Conservation (phyloP, 306 rosid species). For the Prunus salicina region DNA sequence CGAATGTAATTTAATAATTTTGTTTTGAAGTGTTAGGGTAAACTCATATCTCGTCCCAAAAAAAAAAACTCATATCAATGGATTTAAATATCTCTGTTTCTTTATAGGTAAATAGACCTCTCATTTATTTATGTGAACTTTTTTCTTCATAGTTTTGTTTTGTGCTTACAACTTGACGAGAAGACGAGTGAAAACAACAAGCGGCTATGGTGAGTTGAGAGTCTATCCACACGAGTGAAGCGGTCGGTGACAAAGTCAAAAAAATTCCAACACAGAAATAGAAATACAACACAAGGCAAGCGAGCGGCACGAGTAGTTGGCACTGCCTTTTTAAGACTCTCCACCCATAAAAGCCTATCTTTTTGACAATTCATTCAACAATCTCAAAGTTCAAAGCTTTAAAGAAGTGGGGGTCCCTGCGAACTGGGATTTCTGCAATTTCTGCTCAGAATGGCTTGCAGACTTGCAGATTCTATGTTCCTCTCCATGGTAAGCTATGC, state of each 20-base stretch:
- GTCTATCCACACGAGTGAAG: neutral
- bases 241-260: neutral
- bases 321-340: neutral
- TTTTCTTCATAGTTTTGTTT: neutral
- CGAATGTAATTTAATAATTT: no score
- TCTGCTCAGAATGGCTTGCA: constrained; percentile 62
- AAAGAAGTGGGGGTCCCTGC: constrained; percentile 12
- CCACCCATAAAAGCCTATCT: neutral
- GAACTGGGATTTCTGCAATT: constrained; percentile 23
- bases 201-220: neutral
- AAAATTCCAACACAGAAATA: neutral
- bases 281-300: neutral
- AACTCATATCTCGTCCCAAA: no score
- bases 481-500: constrained; percentile 45
- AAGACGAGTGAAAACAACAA: neutral
- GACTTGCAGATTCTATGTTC: constrained; percentile 57
- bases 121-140: neutral
- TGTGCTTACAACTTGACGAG: neutral
- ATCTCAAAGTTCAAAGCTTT: neutral
- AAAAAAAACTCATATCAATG: no score
- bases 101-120: neutral
- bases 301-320: neutral
- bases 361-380: constrained; percentile 1
- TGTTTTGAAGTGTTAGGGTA: no score
- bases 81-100: no score